Base-by-base conservation (phyloP, 805 yeast genomes). In the Metschnikowia gruessii region DNA sequence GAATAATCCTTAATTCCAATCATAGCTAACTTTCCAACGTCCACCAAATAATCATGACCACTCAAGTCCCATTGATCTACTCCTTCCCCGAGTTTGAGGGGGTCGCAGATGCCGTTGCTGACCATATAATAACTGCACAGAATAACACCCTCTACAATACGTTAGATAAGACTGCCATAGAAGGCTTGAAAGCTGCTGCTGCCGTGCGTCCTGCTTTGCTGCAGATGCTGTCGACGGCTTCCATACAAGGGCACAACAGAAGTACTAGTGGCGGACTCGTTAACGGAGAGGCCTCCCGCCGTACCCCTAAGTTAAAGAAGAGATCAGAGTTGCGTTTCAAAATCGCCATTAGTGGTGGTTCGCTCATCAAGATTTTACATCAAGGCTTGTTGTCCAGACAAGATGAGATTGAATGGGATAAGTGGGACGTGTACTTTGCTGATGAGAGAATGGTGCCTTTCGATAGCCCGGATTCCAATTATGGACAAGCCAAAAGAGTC, bases 101-200 rank as follows among this genome's bases (percentile, higher is more conserved):
- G 15, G 97, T 92, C 28, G 97, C 98, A 2, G 95, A 87, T 45
- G 98, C 98, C 19, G 96, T 92, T 24, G 97, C 97, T 1, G 97
- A 94, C 66, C 96, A 91, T 65, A 85, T 92, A 40, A 81, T 90
- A 30, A 80, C 87, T 24, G 95, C 96, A 11, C 98, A 94, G 68
- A 87, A 91, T 60, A 67, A 77, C 51, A 79, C 90, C 9, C 68
- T 86, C 32, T 78, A 73, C 58, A 63, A 68, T 49, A 68, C 75
- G 1, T 56, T 68, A 49, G 76, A 72, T 51, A 57, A 51, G 24
- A 54, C 58, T 15, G 64, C 64, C 52, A 69, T 71, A 32, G 62
- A 55, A 33, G 46, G 55, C n/a, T 52, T 65, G 46, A 64, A 68
- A 58, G 64, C 62, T 37, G 64, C 63, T 39, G 52, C 51, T 6